Conservation (phyloP, 305 asterid genomes). For the Rubia peregrina region DNA sequence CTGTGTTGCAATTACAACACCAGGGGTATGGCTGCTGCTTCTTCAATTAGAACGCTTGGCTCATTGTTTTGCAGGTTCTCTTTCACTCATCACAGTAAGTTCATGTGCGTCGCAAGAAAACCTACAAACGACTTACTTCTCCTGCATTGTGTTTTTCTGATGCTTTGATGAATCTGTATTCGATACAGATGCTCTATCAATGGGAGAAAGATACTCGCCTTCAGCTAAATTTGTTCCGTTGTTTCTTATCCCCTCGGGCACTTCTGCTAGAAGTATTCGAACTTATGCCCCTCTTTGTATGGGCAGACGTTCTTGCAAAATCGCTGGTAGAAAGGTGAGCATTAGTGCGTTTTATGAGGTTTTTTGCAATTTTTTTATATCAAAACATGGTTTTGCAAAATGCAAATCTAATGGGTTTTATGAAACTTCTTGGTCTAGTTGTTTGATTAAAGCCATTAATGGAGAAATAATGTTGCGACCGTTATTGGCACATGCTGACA, state of each 20-base stretch:
- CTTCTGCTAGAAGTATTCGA: constrained; percentile 45
- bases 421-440: neutral
- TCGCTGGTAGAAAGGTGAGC: constrained; percentile 84
- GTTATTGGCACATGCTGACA: no score
- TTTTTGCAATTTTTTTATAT: neutral
- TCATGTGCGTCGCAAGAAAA: constrained; percentile 6
- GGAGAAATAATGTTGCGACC: neutral
- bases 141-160: neutral
- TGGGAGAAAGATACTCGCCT: constrained; percentile 36
- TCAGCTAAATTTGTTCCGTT: constrained; percentile 33
- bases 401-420: neutral
- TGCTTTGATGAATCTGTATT: constrained; percentile 9
- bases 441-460: constrained; percentile 15
- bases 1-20: neutral
- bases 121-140: neutral
- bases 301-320: constrained; percentile 89
- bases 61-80: constrained; percentile 53
- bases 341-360: neutral
- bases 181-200: constrained; percentile 30
- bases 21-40: constrained; percentile 33
- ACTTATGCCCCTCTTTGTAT: constrained; percentile 61
- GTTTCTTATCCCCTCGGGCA: constrained; percentile 31
- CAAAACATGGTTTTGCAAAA: neutral
- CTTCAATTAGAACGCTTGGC: constrained; percentile 48
- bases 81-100: constrained; percentile 34